Evolutionary conservation across 2,329 filamentous ascomycete species (phyloP).

Genomic region (Monilinia polystroma): DNA sequence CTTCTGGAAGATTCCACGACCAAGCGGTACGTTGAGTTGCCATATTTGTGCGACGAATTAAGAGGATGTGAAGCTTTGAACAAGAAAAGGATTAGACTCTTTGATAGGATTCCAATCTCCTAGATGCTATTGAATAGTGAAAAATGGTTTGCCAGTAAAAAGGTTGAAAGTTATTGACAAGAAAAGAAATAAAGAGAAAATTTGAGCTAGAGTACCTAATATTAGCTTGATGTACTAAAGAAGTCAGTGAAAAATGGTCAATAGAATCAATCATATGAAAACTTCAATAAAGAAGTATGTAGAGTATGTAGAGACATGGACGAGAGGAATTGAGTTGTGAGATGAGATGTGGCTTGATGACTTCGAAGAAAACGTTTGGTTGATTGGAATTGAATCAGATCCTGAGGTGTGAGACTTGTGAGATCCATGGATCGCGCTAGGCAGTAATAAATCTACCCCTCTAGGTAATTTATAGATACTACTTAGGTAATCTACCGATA

Average conservation of each 20-base stretch:
- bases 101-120: background rate
- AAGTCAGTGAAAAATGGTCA: slow-evolving; percentile 7
- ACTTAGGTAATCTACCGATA: too few species aligned
- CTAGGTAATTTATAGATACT: too few species aligned
- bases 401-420: slow-evolving; percentile 5
- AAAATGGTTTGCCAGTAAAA: background rate
- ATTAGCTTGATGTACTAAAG: background rate
- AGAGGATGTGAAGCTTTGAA: background rate
- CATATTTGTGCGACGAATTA: background rate
- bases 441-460: too few species aligned
- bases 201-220: background rate
- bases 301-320: slow-evolving; percentile 28
- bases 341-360: slow-evolving; percentile 28
- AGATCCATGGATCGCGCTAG: background rate
- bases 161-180: background rate
- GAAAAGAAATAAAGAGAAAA: slow-evolving; percentile 4
- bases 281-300: slow-evolving; percentile 27
- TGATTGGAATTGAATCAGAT: background rate
- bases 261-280: slow-evolving; percentile 21
- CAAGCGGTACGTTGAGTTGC: background rate
- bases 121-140: background rate
- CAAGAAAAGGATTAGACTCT: background rate
- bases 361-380: background rate
- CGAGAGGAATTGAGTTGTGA: slow-evolving; percentile 9
- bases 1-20: slow-evolving; percentile 18